Percentiles rank a stretch among this genome's conserved stretches.
Evolutionary conservation across 2,329 filamentous ascomycete genomes (phyloP).

Genomic region (Cladobotryum mycophilum): DNA sequence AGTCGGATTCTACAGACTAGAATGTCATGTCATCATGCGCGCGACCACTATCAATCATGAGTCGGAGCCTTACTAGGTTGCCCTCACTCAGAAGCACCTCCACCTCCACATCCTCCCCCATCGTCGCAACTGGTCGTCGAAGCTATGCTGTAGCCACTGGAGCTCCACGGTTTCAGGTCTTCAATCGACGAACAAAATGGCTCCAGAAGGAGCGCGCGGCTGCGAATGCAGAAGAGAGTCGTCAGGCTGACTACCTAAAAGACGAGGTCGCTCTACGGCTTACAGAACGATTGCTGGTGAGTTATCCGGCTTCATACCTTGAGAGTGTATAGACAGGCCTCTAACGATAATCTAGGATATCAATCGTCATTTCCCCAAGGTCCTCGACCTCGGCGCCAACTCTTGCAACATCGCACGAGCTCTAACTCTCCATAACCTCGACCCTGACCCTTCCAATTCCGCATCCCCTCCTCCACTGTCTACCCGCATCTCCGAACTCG

Average conservation of each 20-base stretch:
- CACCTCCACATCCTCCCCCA: slow-evolving; percentile 12
- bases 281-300: slow-evolving; percentile 75
- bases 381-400: slow-evolving; percentile 90
- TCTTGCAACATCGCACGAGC: slow-evolving; percentile 89
- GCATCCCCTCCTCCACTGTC: slow-evolving; percentile 63
- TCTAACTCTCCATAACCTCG: slow-evolving; percentile 63
- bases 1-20: slow-evolving; percentile 12
- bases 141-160: slow-evolving; percentile 74
- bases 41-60: slow-evolving; percentile 19
- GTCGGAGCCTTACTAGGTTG: slow-evolving; percentile 20
- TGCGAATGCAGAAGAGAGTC: slow-evolving; percentile 59
- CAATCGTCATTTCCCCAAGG: slow-evolving; percentile 76
- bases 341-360: slow-evolving; percentile 59
- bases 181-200: slow-evolving; percentile 83
- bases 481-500: slow-evolving; percentile 64
- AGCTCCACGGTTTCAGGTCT: slow-evolving; percentile 77
- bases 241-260: slow-evolving; percentile 84
- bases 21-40: slow-evolving; percentile 27
- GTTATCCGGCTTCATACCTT: slow-evolving; percentile 4
- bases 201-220: slow-evolving; percentile 87
- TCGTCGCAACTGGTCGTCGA: slow-evolving; percentile 31
- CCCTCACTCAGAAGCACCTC: slow-evolving; percentile 11
- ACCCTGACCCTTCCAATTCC: slow-evolving; percentile 50
- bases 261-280: slow-evolving; percentile 84
- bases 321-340: background rate